A percentile compares a stretch with the other conserved stretches of the same genome.
Evolutionary conservation across 768 basidiomycete genomes (phyloP).

Genomic region (Tylopilus intermedius): DNA sequence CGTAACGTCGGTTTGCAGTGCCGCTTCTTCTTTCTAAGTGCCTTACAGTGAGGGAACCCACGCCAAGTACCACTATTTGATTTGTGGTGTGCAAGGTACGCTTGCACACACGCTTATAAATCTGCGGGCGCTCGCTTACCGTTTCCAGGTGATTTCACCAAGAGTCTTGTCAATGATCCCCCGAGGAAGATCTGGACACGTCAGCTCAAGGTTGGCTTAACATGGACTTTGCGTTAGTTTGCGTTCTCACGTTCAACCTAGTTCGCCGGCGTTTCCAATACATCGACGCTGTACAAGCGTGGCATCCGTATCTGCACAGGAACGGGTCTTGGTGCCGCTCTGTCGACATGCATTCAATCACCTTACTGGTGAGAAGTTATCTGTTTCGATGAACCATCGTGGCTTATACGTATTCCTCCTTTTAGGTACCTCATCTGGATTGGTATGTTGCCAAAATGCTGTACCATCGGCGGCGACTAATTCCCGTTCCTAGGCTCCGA

Average conservation of each 20-base stretch:
- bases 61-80: conserved; percentile 75
- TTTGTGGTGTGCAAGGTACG: conserved; percentile 69
- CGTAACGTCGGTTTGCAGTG: conserved; percentile 18
- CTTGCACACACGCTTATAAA: background rate
- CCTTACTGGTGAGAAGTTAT: conserved; percentile 52
- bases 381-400: background rate
- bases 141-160: conserved; percentile 64
- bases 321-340: conserved; percentile 74
- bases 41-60: conserved; percentile 57
- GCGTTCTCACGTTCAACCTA: conserved; percentile 25
- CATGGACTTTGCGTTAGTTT: background rate
- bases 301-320: conserved; percentile 81
- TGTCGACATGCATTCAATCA: conserved; percentile 75
- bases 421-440: conserved; percentile 78
- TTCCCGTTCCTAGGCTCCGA: conserved; percentile 53
- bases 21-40: conserved; percentile 8
- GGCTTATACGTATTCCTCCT: conserved; percentile 1
- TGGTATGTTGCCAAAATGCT: conserved; percentile 32
- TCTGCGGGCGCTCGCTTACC: background rate
- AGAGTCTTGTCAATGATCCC: conserved; percentile 62
- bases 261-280: conserved; percentile 79
- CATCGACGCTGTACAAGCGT: conserved; percentile 71
- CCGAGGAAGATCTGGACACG: conserved; percentile 74
- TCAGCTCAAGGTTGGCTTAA: conserved; percentile 57
- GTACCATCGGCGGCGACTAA: background rate